phyloP scores from a whole-genome alignment of 345 rosid species.

The Lepidium didymum region DNA sequence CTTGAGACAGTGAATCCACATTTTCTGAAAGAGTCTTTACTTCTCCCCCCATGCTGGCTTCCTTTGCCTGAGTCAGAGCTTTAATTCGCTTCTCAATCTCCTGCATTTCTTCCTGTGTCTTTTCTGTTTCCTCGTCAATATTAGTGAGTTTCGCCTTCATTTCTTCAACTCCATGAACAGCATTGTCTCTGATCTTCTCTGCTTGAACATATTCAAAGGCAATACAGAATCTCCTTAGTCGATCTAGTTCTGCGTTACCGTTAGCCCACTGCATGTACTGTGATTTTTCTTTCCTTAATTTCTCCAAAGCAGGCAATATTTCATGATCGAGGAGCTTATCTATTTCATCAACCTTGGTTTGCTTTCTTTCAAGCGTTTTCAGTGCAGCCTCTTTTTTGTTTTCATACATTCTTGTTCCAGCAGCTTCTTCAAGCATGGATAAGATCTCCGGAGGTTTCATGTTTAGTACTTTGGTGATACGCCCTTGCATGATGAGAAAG shows the following conservation, averaged over 20 bases:
- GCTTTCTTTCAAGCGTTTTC: slow-evolving; percentile 94
- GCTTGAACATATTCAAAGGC: slow-evolving; percentile 33
- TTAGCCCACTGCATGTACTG: slow-evolving; percentile 99
- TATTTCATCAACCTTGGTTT: slow-evolving; percentile 89
- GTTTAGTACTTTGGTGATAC: slow-evolving; percentile 90
- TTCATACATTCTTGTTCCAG: slow-evolving; percentile 98
- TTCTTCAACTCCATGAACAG: slow-evolving; percentile 28
- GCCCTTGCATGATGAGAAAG: slow-evolving; percentile 99
- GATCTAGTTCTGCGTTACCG: slow-evolving; percentile 36
- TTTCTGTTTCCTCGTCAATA: slow-evolving; percentile 49
- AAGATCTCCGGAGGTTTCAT: slow-evolving; percentile 98
- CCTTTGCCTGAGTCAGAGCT: slow-evolving; percentile 64
- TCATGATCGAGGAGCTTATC: slow-evolving; percentile 88
- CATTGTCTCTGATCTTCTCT: slow-evolving; percentile 20
- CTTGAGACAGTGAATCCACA: slow-evolving; percentile 68
- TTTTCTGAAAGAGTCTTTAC: slow-evolving; percentile 62
- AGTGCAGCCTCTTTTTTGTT: slow-evolving; percentile 85
- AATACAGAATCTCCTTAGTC: slow-evolving; percentile 28
- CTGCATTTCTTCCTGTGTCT: slow-evolving; percentile 37
- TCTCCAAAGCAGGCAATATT: slow-evolving; percentile 89
- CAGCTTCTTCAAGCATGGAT: slow-evolving; percentile 99
- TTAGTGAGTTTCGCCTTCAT: slow-evolving; percentile 50
- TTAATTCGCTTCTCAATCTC: slow-evolving; percentile 60
- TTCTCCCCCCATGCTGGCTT: slow-evolving; percentile 91
- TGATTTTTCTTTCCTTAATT: slow-evolving; percentile 76